These are phyloP conservation scores for Salix viminalis DNA, from an alignment of 345 rosid genomes.

Conservation along the genomic window DNA sequence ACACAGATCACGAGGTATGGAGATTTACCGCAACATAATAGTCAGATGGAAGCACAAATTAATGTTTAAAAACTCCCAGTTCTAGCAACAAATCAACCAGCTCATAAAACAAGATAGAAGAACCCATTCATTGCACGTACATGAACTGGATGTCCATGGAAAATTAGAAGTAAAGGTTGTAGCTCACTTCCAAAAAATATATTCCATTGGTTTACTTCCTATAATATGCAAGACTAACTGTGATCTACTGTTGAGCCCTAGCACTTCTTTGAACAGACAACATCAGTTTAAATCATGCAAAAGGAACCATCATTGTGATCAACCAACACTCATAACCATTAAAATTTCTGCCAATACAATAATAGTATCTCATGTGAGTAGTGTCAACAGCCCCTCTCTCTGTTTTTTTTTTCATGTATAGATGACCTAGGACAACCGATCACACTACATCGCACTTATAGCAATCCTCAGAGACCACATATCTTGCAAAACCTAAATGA, in stretches of 20 bases:
- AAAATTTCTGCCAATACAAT: too few species aligned
- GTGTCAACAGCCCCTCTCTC: neutral
- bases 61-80: neutral
- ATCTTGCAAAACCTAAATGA: neutral
- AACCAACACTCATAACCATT: neutral
- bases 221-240: constrained; percentile 1
- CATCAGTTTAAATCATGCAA: constrained; percentile 8
- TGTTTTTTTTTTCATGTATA: neutral
- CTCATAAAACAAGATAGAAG: neutral
- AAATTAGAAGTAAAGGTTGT: constrained; percentile 8
- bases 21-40: constrained; percentile 6
- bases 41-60: neutral
- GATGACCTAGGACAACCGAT: neutral
- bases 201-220: constrained; percentile 10
- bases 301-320: neutral
- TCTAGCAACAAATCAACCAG: neutral
- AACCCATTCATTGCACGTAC: neutral
- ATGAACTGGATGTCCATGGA: neutral
- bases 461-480: neutral
- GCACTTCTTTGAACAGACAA: constrained; percentile 13
- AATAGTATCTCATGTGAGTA: neutral
- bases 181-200: constrained; percentile 26
- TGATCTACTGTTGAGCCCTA: constrained; percentile 6
- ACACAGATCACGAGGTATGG: constrained; percentile 15
- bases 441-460: neutral